phyloP scores from a whole-genome alignment of 176 grass and related monocot species.

The Zoysia pacifica region DNA sequence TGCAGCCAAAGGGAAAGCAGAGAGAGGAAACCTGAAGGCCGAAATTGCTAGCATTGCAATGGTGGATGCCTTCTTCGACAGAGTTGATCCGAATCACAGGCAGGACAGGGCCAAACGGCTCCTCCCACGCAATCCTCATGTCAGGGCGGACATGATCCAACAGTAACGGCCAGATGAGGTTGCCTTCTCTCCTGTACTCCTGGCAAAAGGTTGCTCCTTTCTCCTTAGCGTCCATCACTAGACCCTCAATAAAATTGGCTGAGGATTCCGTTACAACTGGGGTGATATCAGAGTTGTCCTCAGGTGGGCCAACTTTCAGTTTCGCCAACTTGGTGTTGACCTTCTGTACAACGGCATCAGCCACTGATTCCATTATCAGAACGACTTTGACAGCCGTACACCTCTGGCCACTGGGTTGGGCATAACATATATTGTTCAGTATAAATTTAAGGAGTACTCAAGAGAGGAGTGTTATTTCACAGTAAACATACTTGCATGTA shows the following conservation, averaged over 20 bases:
- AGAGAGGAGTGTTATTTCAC: not conserved
- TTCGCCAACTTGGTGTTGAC: slow-evolving; percentile 86
- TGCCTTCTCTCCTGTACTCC: slow-evolving; percentile 87
- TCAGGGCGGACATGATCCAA: slow-evolving; percentile 91
- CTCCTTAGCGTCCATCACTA: slow-evolving; percentile 93
- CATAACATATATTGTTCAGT: slow-evolving; percentile 10
- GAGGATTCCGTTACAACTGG: slow-evolving; percentile 97
- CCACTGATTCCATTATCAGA: slow-evolving; percentile 91
- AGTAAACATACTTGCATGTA: not conserved
- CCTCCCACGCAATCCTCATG: slow-evolving; percentile 99
- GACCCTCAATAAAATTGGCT: slow-evolving; percentile 95
- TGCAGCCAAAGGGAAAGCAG: not conserved
- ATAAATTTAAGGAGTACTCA: not conserved
- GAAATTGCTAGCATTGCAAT: slow-evolving; percentile 98
- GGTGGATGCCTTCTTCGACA: slow-evolving; percentile 86
- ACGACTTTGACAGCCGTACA: slow-evolving; percentile 99
- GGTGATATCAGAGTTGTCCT: slow-evolving; percentile 92
- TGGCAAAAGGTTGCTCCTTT: slow-evolving; percentile 96
- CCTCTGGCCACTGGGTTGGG: slow-evolving; percentile 75
- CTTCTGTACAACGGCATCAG: slow-evolving; percentile 78
- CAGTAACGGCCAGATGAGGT: slow-evolving; percentile 96
- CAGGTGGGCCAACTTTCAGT: slow-evolving; percentile 90
- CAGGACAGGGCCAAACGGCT: slow-evolving; percentile 90
- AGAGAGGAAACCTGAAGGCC: slow-evolving; percentile 74
- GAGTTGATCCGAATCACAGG: slow-evolving; percentile 93